Conservation (phyloP, 768 basidiomycete species). For the Hypholoma sublateritium region DNA sequence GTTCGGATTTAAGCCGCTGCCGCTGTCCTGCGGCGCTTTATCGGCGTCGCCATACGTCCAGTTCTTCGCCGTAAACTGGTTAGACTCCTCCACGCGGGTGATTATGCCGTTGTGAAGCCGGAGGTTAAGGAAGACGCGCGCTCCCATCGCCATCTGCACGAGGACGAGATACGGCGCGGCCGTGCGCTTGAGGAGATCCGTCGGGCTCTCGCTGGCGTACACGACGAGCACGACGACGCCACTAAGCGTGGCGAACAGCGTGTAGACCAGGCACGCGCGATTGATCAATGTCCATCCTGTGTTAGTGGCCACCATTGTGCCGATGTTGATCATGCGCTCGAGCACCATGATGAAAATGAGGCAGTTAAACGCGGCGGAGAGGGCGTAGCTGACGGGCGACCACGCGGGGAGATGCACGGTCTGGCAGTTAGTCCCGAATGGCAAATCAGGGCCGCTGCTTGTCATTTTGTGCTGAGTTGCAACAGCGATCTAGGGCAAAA, state of each 20-base stretch:
- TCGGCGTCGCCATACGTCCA: slow-evolving; percentile 13
- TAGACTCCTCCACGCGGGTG: slow-evolving; percentile 18
- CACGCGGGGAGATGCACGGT: slow-evolving; percentile 29
- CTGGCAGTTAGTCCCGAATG: slow-evolving; percentile 34
- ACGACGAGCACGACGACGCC: slow-evolving; percentile 27
- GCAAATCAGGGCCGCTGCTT: slow-evolving; percentile 19
- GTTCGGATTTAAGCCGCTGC: slow-evolving; percentile 1
- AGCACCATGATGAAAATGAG: slow-evolving; percentile 25
- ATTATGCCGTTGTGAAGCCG: slow-evolving; percentile 19
- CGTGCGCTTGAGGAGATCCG: slow-evolving; percentile 27
- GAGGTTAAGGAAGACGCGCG: slow-evolving; percentile 32
- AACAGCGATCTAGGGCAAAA: slow-evolving; percentile 26
- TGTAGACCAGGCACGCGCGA: slow-evolving; percentile 28
- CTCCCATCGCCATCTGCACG: slow-evolving; percentile 31
- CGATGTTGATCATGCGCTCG: slow-evolving; percentile 20
- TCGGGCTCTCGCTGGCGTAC: slow-evolving; percentile 23
- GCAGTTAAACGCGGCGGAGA: slow-evolving; percentile 29
- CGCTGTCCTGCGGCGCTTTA: background rate
- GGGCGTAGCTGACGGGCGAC: slow-evolving; percentile 33
- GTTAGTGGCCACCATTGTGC: slow-evolving; percentile 17
- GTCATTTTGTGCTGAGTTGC: slow-evolving; percentile 27
- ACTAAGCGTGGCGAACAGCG: slow-evolving; percentile 23
- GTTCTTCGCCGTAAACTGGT: slow-evolving; percentile 16
- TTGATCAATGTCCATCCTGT: slow-evolving; percentile 26
- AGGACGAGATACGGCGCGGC: slow-evolving; percentile 28